Evolutionary conservation across 164 flowering plant genomes (phyloP), one percentile per base, ranked within the genome.

Genomic region (Protea cynaroides): DNA sequence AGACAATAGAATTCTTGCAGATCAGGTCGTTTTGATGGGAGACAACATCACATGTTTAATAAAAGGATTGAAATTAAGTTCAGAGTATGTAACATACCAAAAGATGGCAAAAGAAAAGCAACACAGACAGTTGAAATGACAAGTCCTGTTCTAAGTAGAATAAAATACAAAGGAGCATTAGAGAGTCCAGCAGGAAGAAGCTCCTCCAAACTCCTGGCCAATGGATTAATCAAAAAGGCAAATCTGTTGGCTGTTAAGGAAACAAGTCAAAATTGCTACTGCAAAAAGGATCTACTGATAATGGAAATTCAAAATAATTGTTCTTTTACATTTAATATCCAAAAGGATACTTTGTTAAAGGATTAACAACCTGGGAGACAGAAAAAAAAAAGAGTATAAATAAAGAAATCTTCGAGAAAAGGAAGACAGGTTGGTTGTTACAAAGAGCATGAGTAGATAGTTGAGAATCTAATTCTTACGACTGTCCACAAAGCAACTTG

Each of bases 341-440:
- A 73, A 75, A 87, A 85, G 93, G 93, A 88, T 91, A 92, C 83
- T 93, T 93, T 62, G 95, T 86, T 47, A 90, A 79, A 24, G 98
- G 98, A 75, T 80, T 93, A 80, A 90, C 77, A 59, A 93, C 92
- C 98, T 93, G 87, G 34, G 72, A 54, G 57, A 23, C 38, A 63
- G 44, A 29, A 9, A 70, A 62, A 10, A 34, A 53, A 67, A 47
- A n/a, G 23, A 62, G 71, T 58, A 64, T 44, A 37, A 9, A 47
- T 1, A 38, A 38, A n/a, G 0, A 46, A 56, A 11, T 14, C 43
- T 2, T 53, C 11, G 47, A 56, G 29, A 22, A 29, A 66, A n/a
- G 22, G 18, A 61, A 54, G 23, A 22, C 7, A n/a, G 17, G 25
- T 25, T 25, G 2, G 56, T 15, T n/a, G 38, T 17, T 55, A 19